Evolutionary conservation across 2,329 filamentous ascomycete species (phyloP).

Genomic region (Aspergillus oerlinghausenensis): DNA sequence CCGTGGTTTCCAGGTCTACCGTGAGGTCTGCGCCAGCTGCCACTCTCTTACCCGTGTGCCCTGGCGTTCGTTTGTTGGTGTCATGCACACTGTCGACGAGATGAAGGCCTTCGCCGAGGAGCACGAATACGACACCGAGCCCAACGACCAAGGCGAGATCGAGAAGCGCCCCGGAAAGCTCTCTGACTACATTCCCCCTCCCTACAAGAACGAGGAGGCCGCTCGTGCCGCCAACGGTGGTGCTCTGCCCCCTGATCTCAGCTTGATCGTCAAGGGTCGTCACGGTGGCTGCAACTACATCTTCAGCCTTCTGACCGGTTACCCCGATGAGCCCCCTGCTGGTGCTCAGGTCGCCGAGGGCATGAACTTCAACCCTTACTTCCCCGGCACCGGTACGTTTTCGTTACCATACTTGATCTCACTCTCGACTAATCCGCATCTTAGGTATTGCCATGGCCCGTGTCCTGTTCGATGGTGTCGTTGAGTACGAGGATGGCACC

Average conservation of each 20-base stretch:
- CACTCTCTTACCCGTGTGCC: slow-evolving; percentile 94
- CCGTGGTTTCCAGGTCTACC: slow-evolving; percentile 99
- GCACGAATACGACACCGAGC: slow-evolving; percentile 97
- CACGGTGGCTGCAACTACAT: slow-evolving; percentile 99
- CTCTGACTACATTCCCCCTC: slow-evolving; percentile 89
- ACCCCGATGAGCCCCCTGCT: slow-evolving; percentile 91
- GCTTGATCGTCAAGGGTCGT: slow-evolving; percentile 93
- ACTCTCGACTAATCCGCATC: slow-evolving; percentile 10
- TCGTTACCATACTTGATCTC: not conserved
- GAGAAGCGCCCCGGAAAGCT: slow-evolving; percentile 98
- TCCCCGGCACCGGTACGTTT: slow-evolving; percentile 79
- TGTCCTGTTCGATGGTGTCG: slow-evolving; percentile 94
- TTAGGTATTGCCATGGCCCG: slow-evolving; percentile 88
- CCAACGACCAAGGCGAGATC: slow-evolving; percentile 96
- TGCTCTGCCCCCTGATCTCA: slow-evolving; percentile 94
- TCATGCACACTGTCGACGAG: slow-evolving; percentile 92
- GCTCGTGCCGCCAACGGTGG: slow-evolving; percentile 97
- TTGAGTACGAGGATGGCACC: slow-evolving; percentile 97
- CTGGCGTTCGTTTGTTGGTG: slow-evolving; percentile 87
- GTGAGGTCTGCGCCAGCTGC: slow-evolving; percentile 95
- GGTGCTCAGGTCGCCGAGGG: slow-evolving; percentile 80
- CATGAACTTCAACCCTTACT: slow-evolving; percentile 99
- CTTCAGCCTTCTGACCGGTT: slow-evolving; percentile 93
- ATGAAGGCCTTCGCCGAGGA: slow-evolving; percentile 96
- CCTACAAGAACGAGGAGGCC: slow-evolving; percentile 99